phyloP scores from a whole-genome alignment of 768 basidiomycete genomes.

The Suillus subalutaceus region DNA sequence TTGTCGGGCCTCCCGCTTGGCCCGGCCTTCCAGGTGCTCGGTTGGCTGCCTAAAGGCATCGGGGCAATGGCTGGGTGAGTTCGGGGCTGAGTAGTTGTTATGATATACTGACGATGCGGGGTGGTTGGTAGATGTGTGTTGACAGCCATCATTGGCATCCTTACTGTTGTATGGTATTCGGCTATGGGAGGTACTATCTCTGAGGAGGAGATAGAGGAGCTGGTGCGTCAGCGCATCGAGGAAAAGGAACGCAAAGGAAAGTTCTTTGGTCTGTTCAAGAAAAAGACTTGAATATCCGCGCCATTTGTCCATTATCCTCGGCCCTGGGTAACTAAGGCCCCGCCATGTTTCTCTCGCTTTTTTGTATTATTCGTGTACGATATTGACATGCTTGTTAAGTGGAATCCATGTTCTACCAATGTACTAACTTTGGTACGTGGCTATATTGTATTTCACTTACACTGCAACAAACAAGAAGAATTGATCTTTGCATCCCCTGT shows the following conservation, averaged over 20 bases:
- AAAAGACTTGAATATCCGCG: constrained; percentile 1
- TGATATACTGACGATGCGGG: constrained; percentile 9
- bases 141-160: constrained; percentile 82
- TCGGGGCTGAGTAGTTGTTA: neutral
- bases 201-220: constrained; percentile 81
- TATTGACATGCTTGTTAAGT: too few species aligned
- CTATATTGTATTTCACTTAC: too few species aligned
- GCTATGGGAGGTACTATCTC: constrained; percentile 60
- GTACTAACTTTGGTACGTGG: too few species aligned
- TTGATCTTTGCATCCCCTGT: too few species aligned
- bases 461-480: too few species aligned
- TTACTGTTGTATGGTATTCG: constrained; percentile 84
- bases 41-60: constrained; percentile 76
- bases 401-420: too few species aligned
- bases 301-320: neutral
- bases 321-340: too few species aligned
- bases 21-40: constrained; percentile 71
- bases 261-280: constrained; percentile 44
- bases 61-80: constrained; percentile 74
- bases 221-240: constrained; percentile 57
- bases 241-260: constrained; percentile 56
- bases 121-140: constrained; percentile 68
- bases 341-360: too few species aligned
- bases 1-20: constrained; percentile 65
- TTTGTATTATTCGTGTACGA: too few species aligned